Conservation (phyloP, 2,329 filamentous ascomycete genomes). For the Fusarium newnesense region DNA sequence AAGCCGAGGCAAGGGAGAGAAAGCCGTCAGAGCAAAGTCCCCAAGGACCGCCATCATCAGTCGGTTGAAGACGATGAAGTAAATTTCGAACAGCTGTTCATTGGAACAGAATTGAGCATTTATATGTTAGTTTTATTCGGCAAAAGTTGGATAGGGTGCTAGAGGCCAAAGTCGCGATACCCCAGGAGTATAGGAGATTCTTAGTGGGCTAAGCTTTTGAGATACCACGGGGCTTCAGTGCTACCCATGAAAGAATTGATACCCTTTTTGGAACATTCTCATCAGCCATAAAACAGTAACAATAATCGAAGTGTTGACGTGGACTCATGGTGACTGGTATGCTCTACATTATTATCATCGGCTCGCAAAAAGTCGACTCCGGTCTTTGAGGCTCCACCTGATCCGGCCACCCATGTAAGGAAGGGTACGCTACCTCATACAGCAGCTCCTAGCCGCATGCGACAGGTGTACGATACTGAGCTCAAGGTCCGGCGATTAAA, state of each 20-base stretch:
- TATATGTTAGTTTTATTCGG: neutral
- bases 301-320: constrained; percentile 8
- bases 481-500: constrained; percentile 27
- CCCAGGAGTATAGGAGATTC: constrained; percentile 6
- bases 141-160: neutral
- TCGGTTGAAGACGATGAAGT: constrained; percentile 9
- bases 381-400: constrained; percentile 36
- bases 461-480: constrained; percentile 44
- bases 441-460: constrained; percentile 44
- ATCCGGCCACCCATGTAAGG: constrained; percentile 32
- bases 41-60: constrained; percentile 36
- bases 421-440: constrained; percentile 29
- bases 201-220: neutral
- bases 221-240: constrained; percentile 10
- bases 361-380: constrained; percentile 46
- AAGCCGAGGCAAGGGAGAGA: constrained; percentile 60
- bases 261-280: neutral
- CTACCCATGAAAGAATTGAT: constrained; percentile 1
- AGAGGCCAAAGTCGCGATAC: constrained; percentile 10
- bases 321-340: constrained; percentile 15
- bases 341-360: constrained; percentile 19
- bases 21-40: constrained; percentile 45
- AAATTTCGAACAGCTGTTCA: neutral
- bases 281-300: neutral
- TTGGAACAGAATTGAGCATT: neutral